Base-by-base conservation (phyloP, 495 filamentous ascomycete species). In the Recurvomyces mirabilis region DNA sequence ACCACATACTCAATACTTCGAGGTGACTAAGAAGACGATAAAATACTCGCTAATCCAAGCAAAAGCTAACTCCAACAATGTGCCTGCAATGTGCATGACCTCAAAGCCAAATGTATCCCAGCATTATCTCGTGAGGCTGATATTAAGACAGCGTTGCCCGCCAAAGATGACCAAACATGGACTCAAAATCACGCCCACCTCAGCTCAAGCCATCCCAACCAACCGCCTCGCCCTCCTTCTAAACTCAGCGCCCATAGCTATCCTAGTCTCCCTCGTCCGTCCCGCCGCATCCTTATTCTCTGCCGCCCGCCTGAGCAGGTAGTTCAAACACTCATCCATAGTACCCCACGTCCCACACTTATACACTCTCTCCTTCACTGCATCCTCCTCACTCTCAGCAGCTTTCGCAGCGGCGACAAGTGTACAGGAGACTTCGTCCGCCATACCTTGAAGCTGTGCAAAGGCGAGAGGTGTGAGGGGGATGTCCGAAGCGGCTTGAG, bases 391-490 rank as follows among this genome's bases (percentile, higher is more conserved):
- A 25, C 25, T 20, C 32, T 32, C 35, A 23, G 28, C 28, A 5
- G 42, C 46, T 49, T 54, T 41, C 46, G 70, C 64, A 3, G 71
- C 72, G 47, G 77, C 60, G 19, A 94, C 73, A 13, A 95, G 65
- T 55, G 84, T 81, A 50, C 84, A 83, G 63, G 79, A 85, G 17
- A 98, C 78, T 55, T 98, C 91, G 49, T 98, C 91, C 13, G 91
- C 91, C 91, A 95, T 95, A 17, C 91, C 91, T 70, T 89, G 82
- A 5, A 98, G 73, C 63, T 98, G 91, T 5, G 84, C 89, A 62
- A 87, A 94, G 21, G 77, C 77, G 13, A 94, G 68, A 18, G 82
- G 73, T 4, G 75, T 64, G 26, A 59, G 63, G 19, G 58, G 24
- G 46, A 73, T 62, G 1, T 64, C 70, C 1, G 45, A 56, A 12